Conservation (phyloP, 768 basidiomycete species). For the Piloderma croceum region DNA sequence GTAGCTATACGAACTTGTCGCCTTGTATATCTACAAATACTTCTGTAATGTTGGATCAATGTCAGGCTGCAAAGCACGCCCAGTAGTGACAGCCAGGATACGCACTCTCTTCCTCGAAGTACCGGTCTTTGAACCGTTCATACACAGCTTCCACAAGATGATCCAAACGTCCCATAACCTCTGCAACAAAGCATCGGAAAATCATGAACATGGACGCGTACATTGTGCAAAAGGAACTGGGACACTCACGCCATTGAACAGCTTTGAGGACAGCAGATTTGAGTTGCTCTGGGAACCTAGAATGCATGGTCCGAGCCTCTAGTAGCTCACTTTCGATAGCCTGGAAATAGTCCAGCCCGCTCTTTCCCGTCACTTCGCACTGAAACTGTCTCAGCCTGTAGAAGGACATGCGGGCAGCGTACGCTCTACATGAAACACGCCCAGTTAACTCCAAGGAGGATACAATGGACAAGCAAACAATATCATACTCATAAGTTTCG, state of each 20-base stretch:
- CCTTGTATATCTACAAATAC: constrained; percentile 84
- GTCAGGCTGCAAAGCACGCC: constrained; percentile 13
- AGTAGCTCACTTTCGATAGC: constrained; percentile 87
- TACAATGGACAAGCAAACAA: constrained; percentile 21
- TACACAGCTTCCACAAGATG: constrained; percentile 91
- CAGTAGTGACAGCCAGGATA: constrained; percentile 18
- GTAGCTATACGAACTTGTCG: constrained; percentile 63
- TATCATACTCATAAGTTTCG: constrained; percentile 74
- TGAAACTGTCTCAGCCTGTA: constrained; percentile 93
- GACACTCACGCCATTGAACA: constrained; percentile 92
- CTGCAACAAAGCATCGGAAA: constrained; percentile 36
- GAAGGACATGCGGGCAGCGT: constrained; percentile 90
- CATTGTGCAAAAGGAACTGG: constrained; percentile 13
- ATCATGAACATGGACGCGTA: constrained; percentile 12
- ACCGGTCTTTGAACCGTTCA: constrained; percentile 95
- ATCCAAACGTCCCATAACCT: constrained; percentile 95
- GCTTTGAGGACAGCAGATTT: constrained; percentile 87
- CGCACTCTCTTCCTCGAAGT: constrained; percentile 87
- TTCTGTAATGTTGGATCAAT: constrained; percentile 37
- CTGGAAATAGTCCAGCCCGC: constrained; percentile 89
- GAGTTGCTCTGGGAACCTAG: constrained; percentile 86
- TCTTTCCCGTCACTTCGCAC: constrained; percentile 95
- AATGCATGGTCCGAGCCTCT: constrained; percentile 85
- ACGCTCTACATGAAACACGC: constrained; percentile 49
- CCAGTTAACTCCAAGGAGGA: constrained; percentile 14